phyloP scores from a whole-genome alignment of 345 rosid genomes.

The Mangifera indica region DNA sequence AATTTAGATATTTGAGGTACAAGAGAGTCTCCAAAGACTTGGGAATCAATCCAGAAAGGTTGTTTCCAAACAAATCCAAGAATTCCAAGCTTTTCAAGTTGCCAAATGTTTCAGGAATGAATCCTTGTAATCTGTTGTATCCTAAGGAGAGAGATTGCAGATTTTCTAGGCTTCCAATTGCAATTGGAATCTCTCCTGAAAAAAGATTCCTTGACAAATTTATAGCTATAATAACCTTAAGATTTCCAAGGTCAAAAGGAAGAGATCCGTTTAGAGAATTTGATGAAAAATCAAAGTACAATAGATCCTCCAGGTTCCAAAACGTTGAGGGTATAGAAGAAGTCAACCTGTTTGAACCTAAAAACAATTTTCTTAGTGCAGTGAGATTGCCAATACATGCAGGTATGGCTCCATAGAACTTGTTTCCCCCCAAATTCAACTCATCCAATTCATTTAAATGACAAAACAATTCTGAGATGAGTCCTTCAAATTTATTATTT shows the following conservation, averaged over 20 bases:
- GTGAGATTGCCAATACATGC: too few species aligned
- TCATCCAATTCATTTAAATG: too few species aligned
- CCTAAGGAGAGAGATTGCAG: not conserved
- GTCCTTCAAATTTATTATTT: too few species aligned
- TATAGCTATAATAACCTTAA: not conserved
- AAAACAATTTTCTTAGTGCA: too few species aligned
- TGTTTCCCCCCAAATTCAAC: too few species aligned
- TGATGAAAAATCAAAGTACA: slow-evolving; percentile 1
- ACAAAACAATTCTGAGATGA: too few species aligned
- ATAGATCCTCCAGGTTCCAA: slow-evolving; percentile 12
- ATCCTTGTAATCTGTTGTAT: slow-evolving; percentile 4
- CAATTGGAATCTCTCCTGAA: slow-evolving; percentile 1
- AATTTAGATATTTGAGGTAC: not conserved
- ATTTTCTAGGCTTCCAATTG: not conserved
- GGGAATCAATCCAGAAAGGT: too few species aligned
- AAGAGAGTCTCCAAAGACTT: too few species aligned
- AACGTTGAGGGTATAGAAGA: slow-evolving; percentile 5
- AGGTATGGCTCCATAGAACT: too few species aligned
- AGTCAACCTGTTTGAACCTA: not conserved
- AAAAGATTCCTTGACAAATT: slow-evolving; percentile 18
- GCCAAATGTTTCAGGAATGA: too few species aligned
- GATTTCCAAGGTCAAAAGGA: not conserved
- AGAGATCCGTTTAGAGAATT: slow-evolving; percentile 7
- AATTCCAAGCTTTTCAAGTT: too few species aligned
- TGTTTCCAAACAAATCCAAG: too few species aligned